Evolutionary conservation across 305 asterid genomes (phyloP).

Genomic region (Rubia peregrina): DNA sequence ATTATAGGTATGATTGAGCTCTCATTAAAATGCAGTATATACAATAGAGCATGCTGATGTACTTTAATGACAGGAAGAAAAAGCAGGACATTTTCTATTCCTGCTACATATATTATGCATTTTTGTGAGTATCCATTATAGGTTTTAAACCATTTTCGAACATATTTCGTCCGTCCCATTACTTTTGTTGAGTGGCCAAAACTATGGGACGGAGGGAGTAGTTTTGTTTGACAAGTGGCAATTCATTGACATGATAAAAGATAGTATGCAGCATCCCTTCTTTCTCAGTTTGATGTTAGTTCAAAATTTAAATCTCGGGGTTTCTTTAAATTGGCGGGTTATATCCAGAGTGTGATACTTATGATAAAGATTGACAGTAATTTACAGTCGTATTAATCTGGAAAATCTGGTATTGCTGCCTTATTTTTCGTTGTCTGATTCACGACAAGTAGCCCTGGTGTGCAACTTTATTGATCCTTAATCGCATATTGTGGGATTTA

Average conservation of each 20-base stretch:
- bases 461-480: neutral
- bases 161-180: too few species aligned
- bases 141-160: neutral
- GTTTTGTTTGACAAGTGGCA: neutral
- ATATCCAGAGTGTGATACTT: neutral
- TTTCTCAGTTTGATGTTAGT: neutral
- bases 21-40: neutral
- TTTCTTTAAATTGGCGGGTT: neutral
- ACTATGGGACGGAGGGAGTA: too few species aligned
- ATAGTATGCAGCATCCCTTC: neutral
- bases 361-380: neutral
- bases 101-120: too few species aligned
- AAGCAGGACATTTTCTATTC: neutral
- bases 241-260: neutral
- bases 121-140: neutral
- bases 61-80: neutral
- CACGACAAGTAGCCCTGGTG: neutral
- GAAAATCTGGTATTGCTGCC: neutral
- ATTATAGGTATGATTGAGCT: constrained; percentile 60
- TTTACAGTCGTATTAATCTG: neutral
- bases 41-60: neutral
- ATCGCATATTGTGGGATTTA: neutral
- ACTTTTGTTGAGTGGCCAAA: too few species aligned
- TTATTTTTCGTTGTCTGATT: neutral
- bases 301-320: neutral